phyloP scores from a whole-genome alignment of 148 eudicot genomes.

The Beta vulgaris region DNA sequence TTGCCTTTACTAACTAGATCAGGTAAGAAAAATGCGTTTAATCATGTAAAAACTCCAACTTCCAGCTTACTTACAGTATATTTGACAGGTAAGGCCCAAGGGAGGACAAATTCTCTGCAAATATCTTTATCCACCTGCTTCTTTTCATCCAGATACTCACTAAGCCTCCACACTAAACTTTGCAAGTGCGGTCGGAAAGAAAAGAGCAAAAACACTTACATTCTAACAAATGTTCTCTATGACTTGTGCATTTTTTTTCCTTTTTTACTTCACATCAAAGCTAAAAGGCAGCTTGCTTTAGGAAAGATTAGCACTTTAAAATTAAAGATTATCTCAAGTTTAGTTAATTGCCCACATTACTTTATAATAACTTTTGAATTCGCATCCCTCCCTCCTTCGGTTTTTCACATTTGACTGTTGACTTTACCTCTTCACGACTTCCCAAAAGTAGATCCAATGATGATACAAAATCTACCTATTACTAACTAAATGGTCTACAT shows the following conservation, averaged over 20 bases:
- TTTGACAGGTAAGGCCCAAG: not conserved
- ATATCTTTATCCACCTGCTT: not conserved
- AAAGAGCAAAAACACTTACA: not conserved
- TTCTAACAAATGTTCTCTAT: not conserved
- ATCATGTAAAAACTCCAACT: not conserved
- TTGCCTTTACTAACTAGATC: not conserved
- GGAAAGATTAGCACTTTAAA: not conserved
- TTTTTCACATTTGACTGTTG: not conserved
- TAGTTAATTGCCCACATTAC: not conserved
- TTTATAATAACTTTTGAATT: not conserved
- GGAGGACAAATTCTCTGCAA: not conserved
- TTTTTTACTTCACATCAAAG: not conserved
- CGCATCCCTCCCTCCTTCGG: not conserved
- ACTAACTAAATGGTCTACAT: not conserved
- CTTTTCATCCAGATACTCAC: too few species aligned
- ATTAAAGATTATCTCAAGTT: not conserved
- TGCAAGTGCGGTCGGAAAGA: not conserved
- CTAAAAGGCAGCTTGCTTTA: not conserved
- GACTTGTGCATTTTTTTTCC: not conserved
- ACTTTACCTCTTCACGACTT: not conserved
- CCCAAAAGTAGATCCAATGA: not conserved
- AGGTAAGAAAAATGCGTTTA: not conserved
- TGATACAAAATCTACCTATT: not conserved
- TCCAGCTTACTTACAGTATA: not conserved
- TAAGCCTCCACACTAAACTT: not conserved